Base-by-base conservation (phyloP, 75 land plant genomes). In the Cupressus sempervirens region DNA sequence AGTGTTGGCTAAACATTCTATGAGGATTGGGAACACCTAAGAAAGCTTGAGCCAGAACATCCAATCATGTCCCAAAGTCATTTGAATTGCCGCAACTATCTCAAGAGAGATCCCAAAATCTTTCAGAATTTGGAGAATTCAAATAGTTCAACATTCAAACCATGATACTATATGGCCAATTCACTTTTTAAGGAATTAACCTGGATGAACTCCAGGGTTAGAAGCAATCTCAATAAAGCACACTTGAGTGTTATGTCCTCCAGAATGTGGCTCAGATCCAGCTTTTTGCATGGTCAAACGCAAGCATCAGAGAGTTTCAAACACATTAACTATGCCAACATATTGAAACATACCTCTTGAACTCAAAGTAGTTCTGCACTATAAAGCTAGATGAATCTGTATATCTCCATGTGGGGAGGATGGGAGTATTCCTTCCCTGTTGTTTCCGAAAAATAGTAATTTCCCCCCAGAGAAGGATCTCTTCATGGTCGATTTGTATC, bases 401-500 rank as follows among this genome's bases (percentile, higher is more conserved):
- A 38, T 79, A 6, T 45, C 50, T 20, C 45, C 81, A 79, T 45
- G 81, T 79, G 30, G 81, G 81, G 45, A 79, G 81, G 30, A 79
- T 79, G 4, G 81, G 29, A 79, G 48, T 9, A 4, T 79, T 79
- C 81, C 81, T 79, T 45, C 81, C 81, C 46, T 79, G 50, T 50
- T 38, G 41, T 79, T 79, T 26, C 81, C 45, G 48, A 79, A n/a
- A 45, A 79, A 79, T 4, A 43, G 45, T 32, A 45, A 45, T 14
- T 40, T 43, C 11, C 81, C 81, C 50, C 81, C 50, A n/a, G 81
- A 79, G 81, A 79, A 79, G 43, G 81, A 79, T 79, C 81, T 79
- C 46, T 79, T 79, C 81, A 79, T 79, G 81, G 81, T 11, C 0
- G 50, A 79, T 29, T 79, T 79, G 46, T 79, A 45, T 45, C 29